Base-by-base conservation (phyloP, 306 rosid genomes). In the Fragaria iinumae region DNA sequence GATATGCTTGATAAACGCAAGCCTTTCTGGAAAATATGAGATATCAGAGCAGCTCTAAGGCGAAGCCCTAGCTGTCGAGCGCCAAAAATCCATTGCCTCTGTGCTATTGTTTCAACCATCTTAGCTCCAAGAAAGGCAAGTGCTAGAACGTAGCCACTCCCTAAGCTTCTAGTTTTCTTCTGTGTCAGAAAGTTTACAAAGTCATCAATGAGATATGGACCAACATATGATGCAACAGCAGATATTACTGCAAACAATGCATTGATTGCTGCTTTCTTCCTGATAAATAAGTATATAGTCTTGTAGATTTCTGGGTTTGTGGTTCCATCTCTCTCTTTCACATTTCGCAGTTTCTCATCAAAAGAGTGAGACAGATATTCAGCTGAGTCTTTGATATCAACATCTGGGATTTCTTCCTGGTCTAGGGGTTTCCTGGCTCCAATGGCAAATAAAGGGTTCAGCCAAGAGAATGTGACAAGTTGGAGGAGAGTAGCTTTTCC, bases 81-180 rank as follows among this genome's bases (percentile, higher is more conserved):
- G 18, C 98, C 96, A 3, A 95, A 95, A 74, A 92, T 88, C 98
- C 98, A 92, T 65, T 95, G 98, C 80, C 98, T 92, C 59, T 95
- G 97, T 79, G 92, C 72, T 66, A 88, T 89, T 36, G 90, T 90
- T 84, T 92, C 98, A 29, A 95, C 75, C 88, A 84, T 86, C 79
- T 92, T 95, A 21, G 97, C 98, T 65, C 85, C 77, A 39, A 92
- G 79, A 77, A 95, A 95, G 8, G 80, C 90, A 39, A 95, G 77
- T 23, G 96, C 90, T 69, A 95, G 87, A 75, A 90, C 47, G 80
- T 88, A 92, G 5, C 98, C 98, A 2, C 85, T 85, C 78, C 81
- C 74, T 66, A 92, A 71, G 49, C 93, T 88, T 0, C 74, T 79
- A 11, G 7, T 55, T 72, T 76, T 88, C 91, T 92, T 95, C 11